These are phyloP conservation scores for Lagerstroemia speciosa DNA, from an alignment of 345 rosid genomes.

Conservation along the genomic window DNA sequence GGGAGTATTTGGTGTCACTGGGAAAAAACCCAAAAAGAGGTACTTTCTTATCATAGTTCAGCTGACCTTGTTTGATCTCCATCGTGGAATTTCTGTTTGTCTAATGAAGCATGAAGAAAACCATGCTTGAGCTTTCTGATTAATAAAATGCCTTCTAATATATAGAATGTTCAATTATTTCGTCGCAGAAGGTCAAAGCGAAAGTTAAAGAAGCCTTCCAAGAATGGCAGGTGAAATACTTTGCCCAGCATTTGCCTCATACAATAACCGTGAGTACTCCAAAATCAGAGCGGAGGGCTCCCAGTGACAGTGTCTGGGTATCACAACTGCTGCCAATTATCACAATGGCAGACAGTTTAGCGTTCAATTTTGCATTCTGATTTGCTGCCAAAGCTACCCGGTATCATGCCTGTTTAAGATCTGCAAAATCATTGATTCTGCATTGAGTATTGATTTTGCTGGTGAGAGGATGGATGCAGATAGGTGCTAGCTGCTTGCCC, in stretches of 20 bases:
- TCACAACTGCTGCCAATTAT: too few species aligned
- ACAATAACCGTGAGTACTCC: not conserved
- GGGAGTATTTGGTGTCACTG: conserved; percentile 45
- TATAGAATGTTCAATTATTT: not conserved
- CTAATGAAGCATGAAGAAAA: not conserved
- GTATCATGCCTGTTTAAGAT: not conserved
- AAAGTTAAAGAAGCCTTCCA: conserved; percentile 6
- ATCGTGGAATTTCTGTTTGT: not conserved
- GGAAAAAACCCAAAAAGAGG: conserved; percentile 26
- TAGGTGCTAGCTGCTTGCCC: not conserved
- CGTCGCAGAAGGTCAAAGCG: not conserved
- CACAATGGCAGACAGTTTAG: not conserved
- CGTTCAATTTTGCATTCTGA: not conserved
- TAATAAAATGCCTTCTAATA: not conserved
- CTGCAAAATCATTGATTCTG: not conserved
- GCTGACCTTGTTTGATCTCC: not conserved
- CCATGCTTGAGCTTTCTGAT: too few species aligned
- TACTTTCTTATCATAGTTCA: conserved; percentile 12
- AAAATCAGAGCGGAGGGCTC: not conserved
- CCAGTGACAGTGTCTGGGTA: too few species aligned
- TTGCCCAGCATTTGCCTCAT: not conserved
- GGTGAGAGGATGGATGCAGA: not conserved
- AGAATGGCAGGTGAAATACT: not conserved
- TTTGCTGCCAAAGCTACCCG: too few species aligned
- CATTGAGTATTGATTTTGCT: not conserved